Percentiles rank a stretch among this genome's conserved stretches.
phyloP scores from a whole-genome alignment of 139 green algal species.

The Microglena sp. region DNA sequence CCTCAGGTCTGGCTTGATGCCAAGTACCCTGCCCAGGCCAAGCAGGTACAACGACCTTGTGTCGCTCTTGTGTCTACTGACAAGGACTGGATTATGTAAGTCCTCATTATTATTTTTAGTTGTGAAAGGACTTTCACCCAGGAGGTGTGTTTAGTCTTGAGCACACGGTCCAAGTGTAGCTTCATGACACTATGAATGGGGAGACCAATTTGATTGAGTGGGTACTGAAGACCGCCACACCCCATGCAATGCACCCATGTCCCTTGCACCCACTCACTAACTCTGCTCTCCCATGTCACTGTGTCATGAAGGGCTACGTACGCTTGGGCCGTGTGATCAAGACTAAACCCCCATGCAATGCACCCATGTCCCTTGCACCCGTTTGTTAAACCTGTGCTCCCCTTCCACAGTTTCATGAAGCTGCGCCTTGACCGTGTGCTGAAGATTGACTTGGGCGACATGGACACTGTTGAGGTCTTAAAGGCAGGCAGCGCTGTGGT shows the following conservation, averaged over 20 bases:
- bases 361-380: too few relatives aligned
- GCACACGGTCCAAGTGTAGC: slow-evolving; percentile 78
- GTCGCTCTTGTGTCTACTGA: slow-evolving; percentile 80
- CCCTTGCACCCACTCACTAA: too few relatives aligned
- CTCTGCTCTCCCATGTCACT: too few relatives aligned
- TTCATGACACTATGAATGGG: too few relatives aligned
- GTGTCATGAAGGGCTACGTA: slow-evolving; percentile 88
- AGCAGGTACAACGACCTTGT: slow-evolving; percentile 62
- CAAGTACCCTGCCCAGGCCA: slow-evolving; percentile 60
- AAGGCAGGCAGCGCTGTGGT: slow-evolving; percentile 43
- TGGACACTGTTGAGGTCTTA: slow-evolving; percentile 46
- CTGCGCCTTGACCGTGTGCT: slow-evolving; percentile 82
- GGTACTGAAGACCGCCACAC: too few relatives aligned
- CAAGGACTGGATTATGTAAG: slow-evolving; percentile 79
- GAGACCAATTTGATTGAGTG: too few relatives aligned
- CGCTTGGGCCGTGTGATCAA: slow-evolving; percentile 78
- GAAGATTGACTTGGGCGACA: slow-evolving; percentile 49
- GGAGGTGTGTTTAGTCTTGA: slow-evolving; percentile 70
- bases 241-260: too few relatives aligned
- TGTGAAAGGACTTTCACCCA: too few relatives aligned
- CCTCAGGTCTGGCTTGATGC: slow-evolving; percentile 84
- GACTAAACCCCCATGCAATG: too few relatives aligned
- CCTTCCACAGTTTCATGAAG: slow-evolving; percentile 95
- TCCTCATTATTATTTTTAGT: too few relatives aligned
- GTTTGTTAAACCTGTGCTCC: too few relatives aligned